These are phyloP conservation scores for Candida albicans DNA, from an alignment of 1,139 yeast genomes.

Conservation along the genomic window DNA sequence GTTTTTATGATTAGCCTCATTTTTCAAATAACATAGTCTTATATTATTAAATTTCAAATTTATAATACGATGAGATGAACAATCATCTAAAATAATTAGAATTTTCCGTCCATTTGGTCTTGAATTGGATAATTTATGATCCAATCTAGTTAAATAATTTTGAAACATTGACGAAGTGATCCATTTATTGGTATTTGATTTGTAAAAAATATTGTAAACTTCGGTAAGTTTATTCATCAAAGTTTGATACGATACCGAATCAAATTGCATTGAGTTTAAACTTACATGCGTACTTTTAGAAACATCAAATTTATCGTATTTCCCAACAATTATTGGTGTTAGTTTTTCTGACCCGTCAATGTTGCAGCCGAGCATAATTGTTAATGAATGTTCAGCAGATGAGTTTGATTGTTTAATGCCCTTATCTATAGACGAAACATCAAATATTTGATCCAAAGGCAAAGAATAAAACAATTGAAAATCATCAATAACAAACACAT, in stretches of 20 bases:
- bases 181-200: conserved; percentile 64
- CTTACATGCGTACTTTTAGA: conserved; percentile 30
- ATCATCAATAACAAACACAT: conserved; percentile 62
- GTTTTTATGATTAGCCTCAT: conserved; percentile 41
- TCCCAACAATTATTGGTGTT: conserved; percentile 61
- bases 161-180: conserved; percentile 65
- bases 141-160: conserved; percentile 59
- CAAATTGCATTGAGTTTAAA: conserved; percentile 29
- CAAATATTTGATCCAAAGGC: conserved; percentile 61
- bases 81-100: conserved; percentile 57
- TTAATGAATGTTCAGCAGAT: conserved; percentile 53
- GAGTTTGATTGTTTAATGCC: conserved; percentile 46
- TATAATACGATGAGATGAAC: conserved; percentile 61
- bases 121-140: conserved; percentile 49
- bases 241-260: conserved; percentile 21
- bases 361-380: conserved; percentile 64
- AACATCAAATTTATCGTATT: conserved; percentile 55
- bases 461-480: conserved; percentile 59
- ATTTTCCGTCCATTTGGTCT: conserved; percentile 45
- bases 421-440: conserved; percentile 47
- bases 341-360: conserved; percentile 63
- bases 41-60: conserved; percentile 57
- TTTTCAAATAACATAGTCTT: conserved; percentile 43
- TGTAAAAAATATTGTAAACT: conserved; percentile 53
- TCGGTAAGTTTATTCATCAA: conserved; percentile 51